Percentiles rank a stretch among this genome's conserved stretches.
phyloP scores from a whole-genome alignment of 192 early-diverging fungal species.

The Coemansia sp. region DNA sequence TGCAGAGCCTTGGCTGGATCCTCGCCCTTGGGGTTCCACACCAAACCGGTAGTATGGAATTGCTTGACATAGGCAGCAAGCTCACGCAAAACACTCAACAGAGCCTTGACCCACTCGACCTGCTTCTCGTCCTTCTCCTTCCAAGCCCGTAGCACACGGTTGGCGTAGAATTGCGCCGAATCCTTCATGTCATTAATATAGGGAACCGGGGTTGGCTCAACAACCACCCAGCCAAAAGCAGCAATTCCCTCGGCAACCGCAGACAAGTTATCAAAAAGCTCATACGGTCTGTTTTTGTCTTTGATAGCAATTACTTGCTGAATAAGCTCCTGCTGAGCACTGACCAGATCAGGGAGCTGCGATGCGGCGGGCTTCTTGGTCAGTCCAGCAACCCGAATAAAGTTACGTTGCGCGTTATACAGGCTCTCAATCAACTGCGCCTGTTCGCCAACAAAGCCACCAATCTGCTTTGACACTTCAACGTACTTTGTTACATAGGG shows the following conservation, averaged over 20 bases:
- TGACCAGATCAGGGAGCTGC: slow-evolving; percentile 62
- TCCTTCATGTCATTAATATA: slow-evolving; percentile 88
- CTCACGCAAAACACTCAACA: slow-evolving; percentile 63
- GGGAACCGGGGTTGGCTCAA: slow-evolving; percentile 83
- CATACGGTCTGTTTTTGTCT: slow-evolving; percentile 74
- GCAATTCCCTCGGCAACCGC: slow-evolving; percentile 84
- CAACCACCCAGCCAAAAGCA: slow-evolving; percentile 89
- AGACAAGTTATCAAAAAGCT: slow-evolving; percentile 76
- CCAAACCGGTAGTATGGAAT: slow-evolving; percentile 81
- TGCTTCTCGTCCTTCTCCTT: slow-evolving; percentile 86
- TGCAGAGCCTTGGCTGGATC: slow-evolving; percentile 22
- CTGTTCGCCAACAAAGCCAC: slow-evolving; percentile 64
- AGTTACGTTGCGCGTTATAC: slow-evolving; percentile 66
- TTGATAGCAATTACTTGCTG: slow-evolving; percentile 61
- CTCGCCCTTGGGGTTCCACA: slow-evolving; percentile 86
- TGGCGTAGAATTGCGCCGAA: slow-evolving; percentile 86
- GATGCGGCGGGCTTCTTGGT: slow-evolving; percentile 73
- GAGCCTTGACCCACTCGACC: slow-evolving; percentile 82
- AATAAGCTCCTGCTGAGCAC: slow-evolving; percentile 67
- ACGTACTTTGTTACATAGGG: slow-evolving; percentile 41
- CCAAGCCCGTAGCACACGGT: slow-evolving; percentile 84
- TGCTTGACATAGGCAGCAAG: slow-evolving; percentile 86
- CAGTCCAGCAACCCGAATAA: slow-evolving; percentile 68
- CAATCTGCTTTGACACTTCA: slow-evolving; percentile 45
- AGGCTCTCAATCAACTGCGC: slow-evolving; percentile 57